Conservation (phyloP, 2,329 filamentous ascomycete genomes). For the Calonectria pteridis region DNA sequence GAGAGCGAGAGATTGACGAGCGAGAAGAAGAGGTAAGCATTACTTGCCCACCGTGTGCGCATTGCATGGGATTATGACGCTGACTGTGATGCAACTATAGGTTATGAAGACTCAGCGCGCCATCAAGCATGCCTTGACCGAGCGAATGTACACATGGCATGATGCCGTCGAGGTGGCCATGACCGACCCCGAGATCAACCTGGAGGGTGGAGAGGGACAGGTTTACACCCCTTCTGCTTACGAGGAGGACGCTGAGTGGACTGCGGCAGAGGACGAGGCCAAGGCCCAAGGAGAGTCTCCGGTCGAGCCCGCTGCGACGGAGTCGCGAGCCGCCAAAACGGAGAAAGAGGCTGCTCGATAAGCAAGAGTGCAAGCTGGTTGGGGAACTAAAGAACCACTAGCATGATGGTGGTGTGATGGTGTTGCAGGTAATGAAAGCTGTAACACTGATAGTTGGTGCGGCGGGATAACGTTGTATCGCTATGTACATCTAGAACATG, state of each 20-base stretch:
- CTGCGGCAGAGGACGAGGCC: conserved; percentile 32
- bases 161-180: conserved; percentile 77
- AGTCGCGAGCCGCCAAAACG: conserved; percentile 32
- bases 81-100: conserved; percentile 56
- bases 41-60: neutral
- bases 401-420: neutral
- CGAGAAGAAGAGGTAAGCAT: conserved; percentile 76
- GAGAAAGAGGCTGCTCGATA: conserved; percentile 41
- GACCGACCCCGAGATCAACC: conserved; percentile 75
- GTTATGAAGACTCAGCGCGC: conserved; percentile 81
- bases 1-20: conserved; percentile 73
- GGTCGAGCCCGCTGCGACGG: conserved; percentile 27
- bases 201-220: conserved; percentile 60
- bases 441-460: neutral
- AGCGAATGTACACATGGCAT: conserved; percentile 90
- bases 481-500: conserved; percentile 44
- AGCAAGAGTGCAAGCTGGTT: neutral
- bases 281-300: conserved; percentile 30
- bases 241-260: conserved; percentile 50
- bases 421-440: neutral
- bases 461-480: conserved; percentile 18
- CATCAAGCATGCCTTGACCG: conserved; percentile 88
- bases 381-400: neutral
- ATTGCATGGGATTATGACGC: conserved; percentile 2
- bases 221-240: conserved; percentile 62